A percentile compares a stretch with the other conserved stretches of the same genome.
phyloP scores from a whole-genome alignment of 208 protist genomes.

The Phytomonas serpens region DNA sequence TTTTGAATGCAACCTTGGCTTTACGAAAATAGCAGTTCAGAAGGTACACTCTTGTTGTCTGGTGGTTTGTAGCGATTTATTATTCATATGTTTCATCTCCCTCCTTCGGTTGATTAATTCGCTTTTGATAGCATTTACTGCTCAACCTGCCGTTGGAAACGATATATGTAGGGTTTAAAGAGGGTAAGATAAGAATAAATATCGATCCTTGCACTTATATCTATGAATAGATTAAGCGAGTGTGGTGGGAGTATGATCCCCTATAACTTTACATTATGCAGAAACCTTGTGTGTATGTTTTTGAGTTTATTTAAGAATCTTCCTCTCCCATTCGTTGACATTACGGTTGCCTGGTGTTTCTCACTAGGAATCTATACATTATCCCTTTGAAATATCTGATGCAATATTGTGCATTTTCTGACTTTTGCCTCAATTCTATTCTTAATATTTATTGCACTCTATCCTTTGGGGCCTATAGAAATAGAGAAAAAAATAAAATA shows the following conservation, averaged over 20 bases:
- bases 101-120: conserved; percentile 1
- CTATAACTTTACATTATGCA: neutral
- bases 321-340: neutral
- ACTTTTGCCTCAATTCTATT: neutral
- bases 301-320: neutral
- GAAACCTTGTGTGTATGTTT: neutral
- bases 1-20: neutral
- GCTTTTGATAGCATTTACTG: neutral
- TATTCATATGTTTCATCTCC: neutral
- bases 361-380: neutral
- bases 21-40: neutral
- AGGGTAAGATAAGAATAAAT: neutral
- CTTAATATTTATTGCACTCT: neutral
- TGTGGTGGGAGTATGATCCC: neutral
- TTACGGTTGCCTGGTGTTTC: neutral
- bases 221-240: neutral
- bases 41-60: neutral
- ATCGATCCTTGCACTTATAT: neutral
- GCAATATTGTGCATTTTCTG: neutral
- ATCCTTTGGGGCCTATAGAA: neutral
- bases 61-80: neutral
- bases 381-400: neutral
- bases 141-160: neutral
- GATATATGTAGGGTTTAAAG: neutral
- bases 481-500: neutral